phyloP scores from a whole-genome alignment of 345 rosid species.

The Salix viminalis region DNA sequence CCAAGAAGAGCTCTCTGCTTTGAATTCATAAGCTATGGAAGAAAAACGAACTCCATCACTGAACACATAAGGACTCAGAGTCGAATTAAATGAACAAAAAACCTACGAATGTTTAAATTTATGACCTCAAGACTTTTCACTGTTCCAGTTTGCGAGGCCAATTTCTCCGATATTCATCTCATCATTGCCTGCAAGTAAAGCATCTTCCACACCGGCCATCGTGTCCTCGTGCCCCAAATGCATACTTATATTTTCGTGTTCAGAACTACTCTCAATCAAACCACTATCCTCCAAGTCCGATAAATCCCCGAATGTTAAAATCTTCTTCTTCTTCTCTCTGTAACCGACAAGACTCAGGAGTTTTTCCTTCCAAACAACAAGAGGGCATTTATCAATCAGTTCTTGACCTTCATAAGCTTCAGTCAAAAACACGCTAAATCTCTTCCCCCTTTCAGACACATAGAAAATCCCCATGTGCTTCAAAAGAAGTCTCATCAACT shows the following conservation, averaged over 20 bases:
- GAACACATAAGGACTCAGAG: not conserved
- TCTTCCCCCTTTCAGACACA: slow-evolving; percentile 89
- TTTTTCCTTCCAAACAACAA: slow-evolving; percentile 75
- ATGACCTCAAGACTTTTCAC: slow-evolving; percentile 6
- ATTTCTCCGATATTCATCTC: slow-evolving; percentile 51
- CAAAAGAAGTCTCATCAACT: slow-evolving; percentile 83
- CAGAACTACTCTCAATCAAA: slow-evolving; percentile 28
- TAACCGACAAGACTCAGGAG: slow-evolving; percentile 46
- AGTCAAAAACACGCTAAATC: slow-evolving; percentile 77
- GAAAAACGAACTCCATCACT: not conserved
- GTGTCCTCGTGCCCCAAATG: slow-evolving; percentile 32
- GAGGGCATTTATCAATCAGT: slow-evolving; percentile 56
- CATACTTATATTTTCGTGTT: slow-evolving; percentile 27
- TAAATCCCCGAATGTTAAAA: slow-evolving; percentile 38
- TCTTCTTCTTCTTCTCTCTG: slow-evolving; percentile 52
- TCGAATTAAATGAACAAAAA: not conserved
- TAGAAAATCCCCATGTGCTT: slow-evolving; percentile 88
- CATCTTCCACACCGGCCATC: slow-evolving; percentile 29
- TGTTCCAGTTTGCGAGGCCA: slow-evolving; percentile 17
- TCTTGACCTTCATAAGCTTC: slow-evolving; percentile 68
- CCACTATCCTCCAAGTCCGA: slow-evolving; percentile 48
- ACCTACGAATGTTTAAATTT: not conserved
- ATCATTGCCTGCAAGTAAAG: slow-evolving; percentile 20
- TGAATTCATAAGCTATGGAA: too few species aligned
- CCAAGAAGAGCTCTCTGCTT: not conserved